phyloP scores from a whole-genome alignment of 2,329 filamentous ascomycete genomes.

The Xylaria sp. region DNA sequence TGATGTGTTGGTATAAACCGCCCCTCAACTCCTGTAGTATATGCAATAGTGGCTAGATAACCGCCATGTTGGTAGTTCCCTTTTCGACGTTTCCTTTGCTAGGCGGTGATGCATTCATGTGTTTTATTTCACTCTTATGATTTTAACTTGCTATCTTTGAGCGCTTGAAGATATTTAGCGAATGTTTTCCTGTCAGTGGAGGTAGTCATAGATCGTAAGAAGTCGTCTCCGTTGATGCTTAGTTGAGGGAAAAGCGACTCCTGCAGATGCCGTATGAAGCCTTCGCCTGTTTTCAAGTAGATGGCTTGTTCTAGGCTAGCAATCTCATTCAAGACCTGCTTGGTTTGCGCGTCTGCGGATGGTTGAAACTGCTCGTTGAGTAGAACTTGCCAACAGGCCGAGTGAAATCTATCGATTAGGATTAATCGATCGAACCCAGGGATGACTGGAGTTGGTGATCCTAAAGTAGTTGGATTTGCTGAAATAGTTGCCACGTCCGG shows the following conservation, averaged over 20 bases:
- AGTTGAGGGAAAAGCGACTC: slow-evolving; percentile 71
- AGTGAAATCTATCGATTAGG: slow-evolving; percentile 88
- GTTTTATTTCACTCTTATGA: slow-evolving; percentile 8
- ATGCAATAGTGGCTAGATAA: slow-evolving; percentile 44
- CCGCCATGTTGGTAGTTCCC: slow-evolving; percentile 27
- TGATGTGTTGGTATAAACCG: slow-evolving; percentile 47
- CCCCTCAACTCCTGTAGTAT: slow-evolving; percentile 46
- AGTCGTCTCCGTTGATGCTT: slow-evolving; percentile 71
- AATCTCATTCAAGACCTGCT: slow-evolving; percentile 88
- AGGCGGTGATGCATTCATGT: slow-evolving; percentile 10
- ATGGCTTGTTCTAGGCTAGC: slow-evolving; percentile 88
- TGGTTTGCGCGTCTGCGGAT: slow-evolving; percentile 83
- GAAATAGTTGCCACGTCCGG: slow-evolving; percentile 75
- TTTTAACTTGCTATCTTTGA: slow-evolving; percentile 58
- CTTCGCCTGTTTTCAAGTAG: slow-evolving; percentile 86
- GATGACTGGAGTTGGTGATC: slow-evolving; percentile 68
- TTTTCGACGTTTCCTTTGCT: slow-evolving; percentile 13
- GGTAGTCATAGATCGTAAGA: slow-evolving; percentile 68
- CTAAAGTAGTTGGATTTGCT: slow-evolving; percentile 61
- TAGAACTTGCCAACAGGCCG: slow-evolving; percentile 89
- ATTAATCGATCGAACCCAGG: slow-evolving; percentile 88
- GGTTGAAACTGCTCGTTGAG: slow-evolving; percentile 82
- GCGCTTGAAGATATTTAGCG: slow-evolving; percentile 70
- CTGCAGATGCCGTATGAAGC: slow-evolving; percentile 78
- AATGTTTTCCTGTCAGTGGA: slow-evolving; percentile 70